A percentile compares a stretch with the other conserved stretches of the same genome.
Conservation (phyloP, 148 eudicot species). For the Vaccinium corymbosum region DNA sequence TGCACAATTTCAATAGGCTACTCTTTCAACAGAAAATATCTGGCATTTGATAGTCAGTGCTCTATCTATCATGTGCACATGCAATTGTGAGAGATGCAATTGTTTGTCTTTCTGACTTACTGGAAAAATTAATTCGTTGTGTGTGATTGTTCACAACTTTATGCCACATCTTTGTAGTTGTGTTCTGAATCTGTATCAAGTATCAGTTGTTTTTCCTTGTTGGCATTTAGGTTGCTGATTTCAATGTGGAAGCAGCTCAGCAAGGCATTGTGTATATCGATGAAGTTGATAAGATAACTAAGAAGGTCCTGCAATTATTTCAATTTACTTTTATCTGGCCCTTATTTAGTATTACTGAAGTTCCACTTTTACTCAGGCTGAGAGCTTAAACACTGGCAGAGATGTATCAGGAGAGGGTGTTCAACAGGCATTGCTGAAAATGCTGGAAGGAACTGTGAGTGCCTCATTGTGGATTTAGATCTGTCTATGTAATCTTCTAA, state of each 20-base stretch:
- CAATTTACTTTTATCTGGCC: background rate
- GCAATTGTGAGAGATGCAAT: background rate
- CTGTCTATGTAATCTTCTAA: background rate
- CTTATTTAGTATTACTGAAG: background rate
- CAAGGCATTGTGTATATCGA: constrained; percentile 50
- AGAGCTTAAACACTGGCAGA: constrained; percentile 36
- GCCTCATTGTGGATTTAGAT: background rate
- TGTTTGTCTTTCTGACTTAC: background rate
- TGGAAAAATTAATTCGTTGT: background rate
- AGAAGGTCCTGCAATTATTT: constrained; percentile 30
- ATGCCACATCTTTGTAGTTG: background rate
- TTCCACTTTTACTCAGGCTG: constrained; percentile 25
- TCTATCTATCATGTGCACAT: background rate
- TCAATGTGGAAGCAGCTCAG: constrained; percentile 40
- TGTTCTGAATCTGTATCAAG: background rate
- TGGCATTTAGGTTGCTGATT: constrained; percentile 35
- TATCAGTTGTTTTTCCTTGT: background rate
- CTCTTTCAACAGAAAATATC: background rate
- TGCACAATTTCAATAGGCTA: background rate
- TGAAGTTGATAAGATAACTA: constrained; percentile 43
- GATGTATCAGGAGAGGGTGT: constrained; percentile 53
- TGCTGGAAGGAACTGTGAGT: constrained; percentile 50
- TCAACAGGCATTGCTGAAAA: constrained; percentile 43
- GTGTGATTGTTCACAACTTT: background rate
- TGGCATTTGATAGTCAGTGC: background rate